Evolutionary conservation across 345 rosid genomes (phyloP).

Genomic region (Stellera chamaejasme): DNA sequence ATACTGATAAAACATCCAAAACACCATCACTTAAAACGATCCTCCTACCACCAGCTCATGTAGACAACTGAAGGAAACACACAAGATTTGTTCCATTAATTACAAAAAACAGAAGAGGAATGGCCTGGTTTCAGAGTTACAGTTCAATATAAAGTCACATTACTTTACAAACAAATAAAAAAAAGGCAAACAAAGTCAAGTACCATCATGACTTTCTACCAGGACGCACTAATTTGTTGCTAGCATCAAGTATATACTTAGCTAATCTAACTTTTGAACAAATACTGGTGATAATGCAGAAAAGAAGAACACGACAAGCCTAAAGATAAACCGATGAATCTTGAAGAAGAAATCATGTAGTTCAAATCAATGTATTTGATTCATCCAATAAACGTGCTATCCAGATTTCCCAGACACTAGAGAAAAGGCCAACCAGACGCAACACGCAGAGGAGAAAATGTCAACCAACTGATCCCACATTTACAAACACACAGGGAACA

Average conservation of each 20-base stretch:
- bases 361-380: no score
- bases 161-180: no score
- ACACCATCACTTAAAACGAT: slow-evolving; percentile 96
- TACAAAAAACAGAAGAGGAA: not conserved
- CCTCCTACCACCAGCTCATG: slow-evolving; percentile 73
- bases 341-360: not conserved
- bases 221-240: not conserved
- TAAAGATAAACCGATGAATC: not conserved
- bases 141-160: no score
- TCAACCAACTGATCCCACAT: not conserved
- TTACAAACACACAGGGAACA: not conserved
- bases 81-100: slow-evolving; percentile 1
- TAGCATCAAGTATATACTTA: not conserved
- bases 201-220: no score
- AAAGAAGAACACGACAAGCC: not conserved
- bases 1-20: slow-evolving; percentile 89
- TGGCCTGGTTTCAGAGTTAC: not conserved
- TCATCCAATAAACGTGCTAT: no score
- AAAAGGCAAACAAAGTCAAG: no score
- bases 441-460: not conserved
- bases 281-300: not conserved
- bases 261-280: not conserved
- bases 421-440: not conserved
- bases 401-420: no score
- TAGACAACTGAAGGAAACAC: slow-evolving; percentile 63